These are phyloP conservation scores for Fusarium sambucinum DNA, from an alignment of 2,329 filamentous ascomycete genomes.

Conservation along the genomic window DNA sequence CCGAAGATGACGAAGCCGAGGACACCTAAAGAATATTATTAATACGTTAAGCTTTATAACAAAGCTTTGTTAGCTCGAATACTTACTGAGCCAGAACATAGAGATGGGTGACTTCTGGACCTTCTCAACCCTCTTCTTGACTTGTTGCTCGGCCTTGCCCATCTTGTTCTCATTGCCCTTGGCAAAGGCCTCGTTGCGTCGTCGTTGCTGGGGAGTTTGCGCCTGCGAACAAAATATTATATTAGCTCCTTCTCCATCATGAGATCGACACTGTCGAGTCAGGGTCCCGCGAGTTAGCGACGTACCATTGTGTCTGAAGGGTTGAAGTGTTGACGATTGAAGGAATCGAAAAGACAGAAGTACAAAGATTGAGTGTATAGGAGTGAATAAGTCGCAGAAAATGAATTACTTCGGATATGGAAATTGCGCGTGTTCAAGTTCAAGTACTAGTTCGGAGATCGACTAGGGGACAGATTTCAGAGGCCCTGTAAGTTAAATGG, in stretches of 20 bases:
- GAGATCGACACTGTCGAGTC: constrained; percentile 24
- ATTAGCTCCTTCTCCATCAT: constrained; percentile 41
- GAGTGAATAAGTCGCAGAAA: constrained; percentile 9
- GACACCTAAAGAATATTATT: constrained; percentile 56
- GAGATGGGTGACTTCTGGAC: constrained; percentile 71
- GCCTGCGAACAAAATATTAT: constrained; percentile 62
- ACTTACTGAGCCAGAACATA: constrained; percentile 72
- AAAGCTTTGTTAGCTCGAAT: background rate
- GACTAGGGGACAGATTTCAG: constrained; percentile 48
- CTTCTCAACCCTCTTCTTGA: constrained; percentile 72
- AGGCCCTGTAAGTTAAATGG: constrained; percentile 32
- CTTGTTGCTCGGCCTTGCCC: constrained; percentile 76
- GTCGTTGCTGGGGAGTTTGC: constrained; percentile 87
- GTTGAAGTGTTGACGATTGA: background rate
- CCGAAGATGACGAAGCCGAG: constrained; percentile 73
- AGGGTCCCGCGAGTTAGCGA: constrained; percentile 5
- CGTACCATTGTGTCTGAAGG: constrained; percentile 31
- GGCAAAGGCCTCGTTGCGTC: constrained; percentile 82
- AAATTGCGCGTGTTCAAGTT: constrained; percentile 33
- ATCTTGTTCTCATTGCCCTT: constrained; percentile 79
- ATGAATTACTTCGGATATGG: constrained; percentile 10
- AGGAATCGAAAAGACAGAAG: background rate
- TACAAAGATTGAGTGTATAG: constrained; percentile 1
- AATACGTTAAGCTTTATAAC: constrained; percentile 2
- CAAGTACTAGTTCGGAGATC: constrained; percentile 32